Percentiles rank a stretch among this genome's conserved stretches.
These are phyloP conservation scores for Calonectria ilicicola DNA, from an alignment of 2,329 filamentous ascomycete species.

Conservation along the genomic window DNA sequence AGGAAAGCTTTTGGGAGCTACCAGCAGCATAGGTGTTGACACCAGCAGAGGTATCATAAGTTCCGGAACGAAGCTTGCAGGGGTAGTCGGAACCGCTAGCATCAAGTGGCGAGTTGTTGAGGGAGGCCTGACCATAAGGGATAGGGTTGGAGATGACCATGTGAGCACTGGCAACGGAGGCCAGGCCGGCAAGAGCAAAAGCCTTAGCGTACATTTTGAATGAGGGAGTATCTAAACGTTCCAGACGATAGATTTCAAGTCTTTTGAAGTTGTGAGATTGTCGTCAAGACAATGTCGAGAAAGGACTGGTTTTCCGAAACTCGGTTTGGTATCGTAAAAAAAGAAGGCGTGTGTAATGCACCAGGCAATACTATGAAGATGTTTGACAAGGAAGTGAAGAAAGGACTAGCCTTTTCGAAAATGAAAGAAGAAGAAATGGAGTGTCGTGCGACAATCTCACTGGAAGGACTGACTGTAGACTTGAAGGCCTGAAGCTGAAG, in stretches of 20 bases:
- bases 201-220: slow-evolving; percentile 65
- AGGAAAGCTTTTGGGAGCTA: slow-evolving; percentile 63
- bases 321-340: slow-evolving; percentile 39
- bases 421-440: slow-evolving; percentile 43
- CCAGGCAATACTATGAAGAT: slow-evolving; percentile 40
- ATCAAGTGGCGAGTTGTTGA: slow-evolving; percentile 73
- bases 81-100: slow-evolving; percentile 78
- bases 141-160: slow-evolving; percentile 78
- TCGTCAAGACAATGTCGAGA: slow-evolving; percentile 41
- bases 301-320: slow-evolving; percentile 30
- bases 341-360: slow-evolving; percentile 41
- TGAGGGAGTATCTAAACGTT: slow-evolving; percentile 42
- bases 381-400: slow-evolving; percentile 31
- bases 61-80: slow-evolving; percentile 74
- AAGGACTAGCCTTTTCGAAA: slow-evolving; percentile 44
- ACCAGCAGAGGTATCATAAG: slow-evolving; percentile 58
- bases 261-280: slow-evolving; percentile 37
- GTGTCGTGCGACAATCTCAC: slow-evolving; percentile 45
- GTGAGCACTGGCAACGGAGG: slow-evolving; percentile 75
- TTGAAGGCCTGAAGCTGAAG: slow-evolving; percentile 43
- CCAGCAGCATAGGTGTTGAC: slow-evolving; percentile 69
- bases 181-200: slow-evolving; percentile 66
- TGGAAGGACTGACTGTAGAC: slow-evolving; percentile 43
- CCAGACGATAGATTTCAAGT: slow-evolving; percentile 45
- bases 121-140: slow-evolving; percentile 63